Evolutionary conservation across 2,329 filamentous ascomycete species (phyloP).

Genomic region (Waltergamsia citrina): DNA sequence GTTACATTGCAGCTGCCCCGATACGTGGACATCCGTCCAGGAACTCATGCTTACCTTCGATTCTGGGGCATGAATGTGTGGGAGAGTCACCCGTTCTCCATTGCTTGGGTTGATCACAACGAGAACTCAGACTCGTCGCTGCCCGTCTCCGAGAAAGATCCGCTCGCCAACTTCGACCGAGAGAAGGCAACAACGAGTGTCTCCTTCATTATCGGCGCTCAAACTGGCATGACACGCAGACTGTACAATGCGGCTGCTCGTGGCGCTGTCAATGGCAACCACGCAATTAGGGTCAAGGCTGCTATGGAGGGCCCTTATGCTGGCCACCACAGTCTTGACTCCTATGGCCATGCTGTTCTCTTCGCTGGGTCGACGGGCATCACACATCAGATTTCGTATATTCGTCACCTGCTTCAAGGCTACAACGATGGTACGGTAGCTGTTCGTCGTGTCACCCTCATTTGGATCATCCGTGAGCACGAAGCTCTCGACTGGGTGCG

Average conservation of each 20-base stretch:
- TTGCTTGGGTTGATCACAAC: slow-evolving; percentile 61
- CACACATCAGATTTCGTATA: slow-evolving; percentile 86
- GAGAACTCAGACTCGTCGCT: slow-evolving; percentile 31
- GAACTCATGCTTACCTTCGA: slow-evolving; percentile 67
- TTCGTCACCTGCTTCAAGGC: slow-evolving; percentile 65
- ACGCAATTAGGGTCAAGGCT: slow-evolving; percentile 54
- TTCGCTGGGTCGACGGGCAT: slow-evolving; percentile 92
- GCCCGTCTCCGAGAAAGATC: slow-evolving; percentile 25
- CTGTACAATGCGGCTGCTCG: slow-evolving; percentile 59
- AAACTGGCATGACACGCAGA: slow-evolving; percentile 78
- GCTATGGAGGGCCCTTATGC: slow-evolving; percentile 87
- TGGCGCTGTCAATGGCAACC: slow-evolving; percentile 18
- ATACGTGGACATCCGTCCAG: slow-evolving; percentile 55
- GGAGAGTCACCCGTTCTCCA: slow-evolving; percentile 72
- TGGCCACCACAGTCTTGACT: slow-evolving; percentile 74
- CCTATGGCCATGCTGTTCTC: slow-evolving; percentile 84
- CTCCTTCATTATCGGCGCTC: slow-evolving; percentile 78
- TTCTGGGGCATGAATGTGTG: slow-evolving; percentile 56
- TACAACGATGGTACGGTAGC: slow-evolving; percentile 65
- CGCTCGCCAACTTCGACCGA: slow-evolving; percentile 26
- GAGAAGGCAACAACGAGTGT: slow-evolving; percentile 44
- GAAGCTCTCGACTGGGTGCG: slow-evolving; percentile 90
- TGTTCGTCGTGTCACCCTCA: slow-evolving; percentile 69
- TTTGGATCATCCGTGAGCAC: slow-evolving; percentile 88
- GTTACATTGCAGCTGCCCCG: slow-evolving; percentile 63